phyloP scores from a whole-genome alignment of 768 basidiomycete species.

The Lactarius sanguifluus region DNA sequence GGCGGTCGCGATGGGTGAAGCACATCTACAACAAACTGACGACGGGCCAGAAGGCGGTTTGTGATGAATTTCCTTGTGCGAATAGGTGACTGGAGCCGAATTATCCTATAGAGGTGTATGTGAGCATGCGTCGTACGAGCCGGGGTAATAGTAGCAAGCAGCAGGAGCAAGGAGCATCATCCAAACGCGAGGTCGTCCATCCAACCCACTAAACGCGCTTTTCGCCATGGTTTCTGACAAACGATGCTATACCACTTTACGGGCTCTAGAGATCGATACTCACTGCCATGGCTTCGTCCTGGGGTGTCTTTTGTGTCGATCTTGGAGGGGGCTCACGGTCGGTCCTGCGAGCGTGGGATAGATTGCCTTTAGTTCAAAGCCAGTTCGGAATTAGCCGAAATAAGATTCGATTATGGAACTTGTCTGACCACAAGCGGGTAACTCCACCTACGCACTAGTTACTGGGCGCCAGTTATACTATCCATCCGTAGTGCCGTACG shows the following conservation, averaged over 20 bases:
- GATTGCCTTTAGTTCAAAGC: constrained; percentile 32
- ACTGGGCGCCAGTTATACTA: neutral
- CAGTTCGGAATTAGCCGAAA: constrained; percentile 48
- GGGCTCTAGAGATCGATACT: constrained; percentile 19
- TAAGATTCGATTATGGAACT: constrained; percentile 1
- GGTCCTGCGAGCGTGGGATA: constrained; percentile 13
- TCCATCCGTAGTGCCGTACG: constrained; percentile 2
- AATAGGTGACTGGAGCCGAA: constrained; percentile 86
- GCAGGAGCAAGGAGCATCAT: constrained; percentile 32
- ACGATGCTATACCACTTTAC: neutral
- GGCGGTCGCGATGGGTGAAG: constrained; percentile 95
- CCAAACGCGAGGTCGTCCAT: constrained; percentile 35
- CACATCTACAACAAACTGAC: constrained; percentile 93
- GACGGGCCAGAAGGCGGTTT: constrained; percentile 93
- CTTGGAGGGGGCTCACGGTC: constrained; percentile 33
- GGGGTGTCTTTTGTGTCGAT: constrained; percentile 18
- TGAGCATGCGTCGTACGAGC: constrained; percentile 26
- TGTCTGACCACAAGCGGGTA: neutral
- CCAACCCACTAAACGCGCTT: constrained; percentile 33
- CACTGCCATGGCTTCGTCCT: constrained; percentile 34
- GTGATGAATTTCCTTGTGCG: constrained; percentile 99
- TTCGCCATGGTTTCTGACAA: neutral
- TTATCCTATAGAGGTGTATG: constrained; percentile 56
- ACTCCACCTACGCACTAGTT: neutral
- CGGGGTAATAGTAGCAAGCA: neutral